phyloP scores from a whole-genome alignment of 148 eudicot genomes.

The Diospyros kaki region DNA sequence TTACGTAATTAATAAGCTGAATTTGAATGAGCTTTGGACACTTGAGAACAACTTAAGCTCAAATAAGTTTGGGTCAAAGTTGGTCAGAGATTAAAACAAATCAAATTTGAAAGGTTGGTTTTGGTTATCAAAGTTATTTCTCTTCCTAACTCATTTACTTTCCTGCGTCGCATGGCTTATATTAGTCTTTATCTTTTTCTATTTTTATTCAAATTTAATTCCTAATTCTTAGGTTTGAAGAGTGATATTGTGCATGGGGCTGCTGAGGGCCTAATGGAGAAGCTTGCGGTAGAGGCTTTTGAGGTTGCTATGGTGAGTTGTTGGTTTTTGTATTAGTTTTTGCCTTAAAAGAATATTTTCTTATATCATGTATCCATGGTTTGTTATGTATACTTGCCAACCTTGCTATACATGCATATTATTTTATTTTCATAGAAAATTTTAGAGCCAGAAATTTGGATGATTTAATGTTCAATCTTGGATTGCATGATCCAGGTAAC shows the following conservation, averaged over 20 bases:
- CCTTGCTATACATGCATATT: neutral
- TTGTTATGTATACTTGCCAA: neutral
- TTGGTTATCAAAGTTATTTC: too few species aligned
- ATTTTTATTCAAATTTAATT: neutral
- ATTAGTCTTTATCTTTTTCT: too few species aligned
- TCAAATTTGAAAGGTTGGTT: too few species aligned
- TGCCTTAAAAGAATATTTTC: too few species aligned
- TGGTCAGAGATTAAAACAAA: too few species aligned
- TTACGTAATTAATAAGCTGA: too few species aligned
- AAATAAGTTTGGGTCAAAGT: too few species aligned
- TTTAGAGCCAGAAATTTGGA: neutral
- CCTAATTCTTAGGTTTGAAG: slow-evolving; percentile 40
- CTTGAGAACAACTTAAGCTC: too few species aligned
- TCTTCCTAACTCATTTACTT: too few species aligned
- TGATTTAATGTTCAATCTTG: neutral
- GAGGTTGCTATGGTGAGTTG: slow-evolving; percentile 62
- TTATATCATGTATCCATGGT: neutral
- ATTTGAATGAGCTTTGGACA: too few species aligned
- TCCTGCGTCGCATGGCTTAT: too few species aligned
- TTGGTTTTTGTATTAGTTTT: neutral
- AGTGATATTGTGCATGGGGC: slow-evolving; percentile 52
- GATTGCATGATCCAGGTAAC: neutral
- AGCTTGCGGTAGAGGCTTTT: slow-evolving; percentile 70
- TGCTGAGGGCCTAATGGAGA: slow-evolving; percentile 65
- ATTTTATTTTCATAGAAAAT: neutral